Percentiles rank a stretch among this genome's conserved stretches.
These are phyloP conservation scores for Saururus chinensis DNA, from an alignment of 164 flowering plant genomes.

Conservation along the genomic window DNA sequence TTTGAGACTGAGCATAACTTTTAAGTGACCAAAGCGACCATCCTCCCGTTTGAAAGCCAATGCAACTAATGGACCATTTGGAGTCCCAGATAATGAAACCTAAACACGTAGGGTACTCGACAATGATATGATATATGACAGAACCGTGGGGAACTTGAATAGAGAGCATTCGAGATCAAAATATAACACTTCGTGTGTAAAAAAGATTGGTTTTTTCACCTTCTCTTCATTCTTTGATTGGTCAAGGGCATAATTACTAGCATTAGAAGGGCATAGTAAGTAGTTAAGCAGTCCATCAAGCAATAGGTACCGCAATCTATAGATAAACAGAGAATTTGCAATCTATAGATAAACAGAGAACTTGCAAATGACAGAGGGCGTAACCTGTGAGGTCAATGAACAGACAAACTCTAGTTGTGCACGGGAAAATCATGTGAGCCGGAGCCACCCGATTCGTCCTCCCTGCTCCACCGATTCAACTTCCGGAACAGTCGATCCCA, in stretches of 20 bases:
- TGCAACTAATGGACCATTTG: slow-evolving; percentile 89
- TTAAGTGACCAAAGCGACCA: slow-evolving; percentile 94
- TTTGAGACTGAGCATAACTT: slow-evolving; percentile 29
- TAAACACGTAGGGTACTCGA: slow-evolving; percentile 9
- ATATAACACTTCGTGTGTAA: neutral
- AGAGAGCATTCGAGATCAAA: neutral
- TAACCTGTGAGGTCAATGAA: too few relatives aligned
- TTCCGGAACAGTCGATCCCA: too few relatives aligned
- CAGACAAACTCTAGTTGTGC: too few relatives aligned
- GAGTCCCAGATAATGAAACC: slow-evolving; percentile 71
- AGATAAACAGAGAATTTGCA: too few relatives aligned
- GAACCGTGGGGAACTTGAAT: neutral
- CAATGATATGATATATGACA: neutral
- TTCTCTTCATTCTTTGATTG: slow-evolving; percentile 86
- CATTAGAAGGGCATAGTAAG: slow-evolving; percentile 91
- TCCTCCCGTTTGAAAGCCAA: slow-evolving; percentile 97
- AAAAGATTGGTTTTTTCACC: slow-evolving; percentile 25
- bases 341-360: too few relatives aligned
- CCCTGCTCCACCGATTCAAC: too few relatives aligned
- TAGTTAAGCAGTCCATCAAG: slow-evolving; percentile 87
- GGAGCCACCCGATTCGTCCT: too few relatives aligned
- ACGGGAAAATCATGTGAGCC: too few relatives aligned
- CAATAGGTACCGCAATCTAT: too few relatives aligned
- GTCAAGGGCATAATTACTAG: slow-evolving; percentile 85
- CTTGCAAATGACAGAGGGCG: too few relatives aligned